These are phyloP conservation scores for Mycosphaerelloides madeirae DNA, from an alignment of 2,329 filamentous ascomycete genomes.

Conservation along the genomic window DNA sequence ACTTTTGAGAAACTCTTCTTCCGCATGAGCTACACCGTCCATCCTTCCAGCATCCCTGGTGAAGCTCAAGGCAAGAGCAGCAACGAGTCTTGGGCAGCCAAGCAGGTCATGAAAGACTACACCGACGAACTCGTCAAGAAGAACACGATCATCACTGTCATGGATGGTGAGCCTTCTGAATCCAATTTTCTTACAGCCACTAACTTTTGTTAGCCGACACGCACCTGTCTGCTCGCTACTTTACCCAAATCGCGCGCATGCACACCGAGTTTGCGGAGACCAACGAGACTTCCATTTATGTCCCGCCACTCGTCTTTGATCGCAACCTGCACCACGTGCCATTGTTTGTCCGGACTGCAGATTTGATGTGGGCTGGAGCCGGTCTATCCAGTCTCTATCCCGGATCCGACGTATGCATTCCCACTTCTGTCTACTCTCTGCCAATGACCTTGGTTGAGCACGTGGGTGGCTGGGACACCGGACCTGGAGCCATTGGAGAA, in stretches of 20 bases:
- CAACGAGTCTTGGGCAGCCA: constrained; percentile 67
- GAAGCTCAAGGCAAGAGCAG: constrained; percentile 71
- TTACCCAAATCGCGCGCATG: constrained; percentile 59
- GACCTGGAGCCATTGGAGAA: constrained; percentile 67
- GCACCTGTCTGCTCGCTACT: constrained; percentile 65
- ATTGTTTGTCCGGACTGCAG: constrained; percentile 64
- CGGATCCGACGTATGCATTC: constrained; percentile 61
- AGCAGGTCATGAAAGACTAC: constrained; percentile 61
- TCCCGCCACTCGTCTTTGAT: constrained; percentile 68
- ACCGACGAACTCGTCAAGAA: constrained; percentile 45
- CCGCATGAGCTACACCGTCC: constrained; percentile 62
- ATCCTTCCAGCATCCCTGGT: constrained; percentile 60
- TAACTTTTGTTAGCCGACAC: constrained; percentile 55
- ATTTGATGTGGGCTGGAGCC: constrained; percentile 67
- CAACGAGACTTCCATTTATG: constrained; percentile 60
- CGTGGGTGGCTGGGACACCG: constrained; percentile 68
- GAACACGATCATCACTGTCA: constrained; percentile 64
- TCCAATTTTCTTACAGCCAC: not conserved
- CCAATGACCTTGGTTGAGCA: constrained; percentile 62
- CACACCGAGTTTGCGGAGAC: constrained; percentile 58
- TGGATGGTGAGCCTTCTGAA: constrained; percentile 58
- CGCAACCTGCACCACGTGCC: constrained; percentile 66
- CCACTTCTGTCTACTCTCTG: constrained; percentile 69
- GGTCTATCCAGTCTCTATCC: constrained; percentile 65
- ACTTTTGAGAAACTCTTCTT: constrained; percentile 62